Conservation (phyloP, 2,329 filamentous ascomycete species). For the Talaromyces verruculosus region DNA sequence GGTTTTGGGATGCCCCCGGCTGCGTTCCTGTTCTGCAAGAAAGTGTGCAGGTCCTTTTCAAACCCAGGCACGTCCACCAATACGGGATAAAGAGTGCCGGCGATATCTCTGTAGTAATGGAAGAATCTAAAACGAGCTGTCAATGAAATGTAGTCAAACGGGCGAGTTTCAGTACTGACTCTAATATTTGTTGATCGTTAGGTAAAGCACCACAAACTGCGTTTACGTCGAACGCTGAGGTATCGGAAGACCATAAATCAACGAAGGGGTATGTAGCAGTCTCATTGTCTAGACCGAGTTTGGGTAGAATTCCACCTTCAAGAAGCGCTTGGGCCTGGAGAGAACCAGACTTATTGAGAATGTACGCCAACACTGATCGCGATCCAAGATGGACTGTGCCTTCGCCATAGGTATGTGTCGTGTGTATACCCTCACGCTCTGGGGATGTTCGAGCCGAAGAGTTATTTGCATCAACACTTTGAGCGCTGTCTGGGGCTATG, state of each 20-base stretch:
- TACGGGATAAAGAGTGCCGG: constrained; percentile 61
- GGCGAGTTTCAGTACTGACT: constrained; percentile 26
- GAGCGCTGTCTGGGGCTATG: constrained; percentile 30
- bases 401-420: constrained; percentile 59
- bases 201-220: constrained; percentile 61
- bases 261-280: constrained; percentile 66
- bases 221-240: constrained; percentile 56
- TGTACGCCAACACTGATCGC: constrained; percentile 61
- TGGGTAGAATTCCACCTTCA: constrained; percentile 61
- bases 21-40: constrained; percentile 54
- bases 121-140: constrained; percentile 48
- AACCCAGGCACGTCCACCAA: constrained; percentile 57
- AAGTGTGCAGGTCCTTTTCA: constrained; percentile 54
- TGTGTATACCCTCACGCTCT: constrained; percentile 59
- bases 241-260: constrained; percentile 63
- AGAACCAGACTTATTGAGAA: constrained; percentile 54
- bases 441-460: constrained; percentile 34
- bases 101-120: constrained; percentile 58
- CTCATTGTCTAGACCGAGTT: constrained; percentile 64
- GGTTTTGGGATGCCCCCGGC: constrained; percentile 44
- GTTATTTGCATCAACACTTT: constrained; percentile 26
- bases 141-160: not conserved
- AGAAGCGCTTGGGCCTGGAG: constrained; percentile 55
- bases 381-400: constrained; percentile 63
- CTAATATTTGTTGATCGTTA: constrained; percentile 56